phyloP scores from a whole-genome alignment of 768 basidiomycete genomes.

The Naganishia vishniacii region DNA sequence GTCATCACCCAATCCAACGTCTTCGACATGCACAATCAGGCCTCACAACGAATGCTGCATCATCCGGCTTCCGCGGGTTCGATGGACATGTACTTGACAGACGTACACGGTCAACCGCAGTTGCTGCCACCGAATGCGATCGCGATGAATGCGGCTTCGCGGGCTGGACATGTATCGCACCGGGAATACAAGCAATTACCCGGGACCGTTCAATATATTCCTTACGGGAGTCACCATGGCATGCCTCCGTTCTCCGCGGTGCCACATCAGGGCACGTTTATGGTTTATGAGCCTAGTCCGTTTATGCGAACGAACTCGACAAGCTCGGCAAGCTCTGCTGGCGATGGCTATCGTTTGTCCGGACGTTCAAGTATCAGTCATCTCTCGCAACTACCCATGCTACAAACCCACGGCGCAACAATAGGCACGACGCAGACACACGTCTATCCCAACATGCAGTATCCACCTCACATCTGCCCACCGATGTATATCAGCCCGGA shows the following conservation, averaged over 20 bases:
- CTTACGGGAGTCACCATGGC: constrained; percentile 3
- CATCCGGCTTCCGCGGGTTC: not conserved
- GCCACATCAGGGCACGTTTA: constrained; percentile 11
- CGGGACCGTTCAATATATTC: not conserved
- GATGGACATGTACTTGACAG: constrained; percentile 5
- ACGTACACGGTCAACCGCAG: constrained; percentile 1
- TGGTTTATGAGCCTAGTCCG: constrained; percentile 6
- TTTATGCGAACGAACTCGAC: not conserved
- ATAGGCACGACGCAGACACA: not conserved
- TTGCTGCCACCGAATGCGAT: not conserved
- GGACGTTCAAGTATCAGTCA: not conserved
- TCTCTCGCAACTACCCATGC: not conserved
- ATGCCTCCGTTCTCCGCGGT: constrained; percentile 10
- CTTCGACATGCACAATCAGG: not conserved
- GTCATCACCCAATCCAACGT: not conserved
- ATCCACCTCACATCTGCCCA: not conserved
- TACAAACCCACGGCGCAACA: too few species aligned
- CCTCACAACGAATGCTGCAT: not conserved
- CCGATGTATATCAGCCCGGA: not conserved
- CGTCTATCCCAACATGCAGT: constrained; percentile 8
- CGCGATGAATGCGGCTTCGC: not conserved
- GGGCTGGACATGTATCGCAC: not conserved
- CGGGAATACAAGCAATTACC: not conserved
- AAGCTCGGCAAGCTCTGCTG: constrained; percentile 2
- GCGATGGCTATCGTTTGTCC: not conserved